These are phyloP conservation scores for Bocquillonia castaneifolia DNA, from an alignment of 441 rosid species.

Conservation along the genomic window DNA sequence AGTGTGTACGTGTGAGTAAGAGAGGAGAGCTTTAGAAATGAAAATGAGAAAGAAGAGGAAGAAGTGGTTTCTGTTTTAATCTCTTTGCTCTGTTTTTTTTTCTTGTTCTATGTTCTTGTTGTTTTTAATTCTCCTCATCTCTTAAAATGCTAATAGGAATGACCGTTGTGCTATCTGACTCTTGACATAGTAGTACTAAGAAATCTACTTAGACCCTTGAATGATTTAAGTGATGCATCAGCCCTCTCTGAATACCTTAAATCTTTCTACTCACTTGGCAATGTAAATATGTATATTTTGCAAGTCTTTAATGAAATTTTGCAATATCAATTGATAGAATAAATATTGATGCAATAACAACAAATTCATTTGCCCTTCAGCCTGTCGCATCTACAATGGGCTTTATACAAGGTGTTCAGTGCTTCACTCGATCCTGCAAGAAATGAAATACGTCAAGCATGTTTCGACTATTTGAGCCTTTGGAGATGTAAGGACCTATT, in stretches of 20 bases:
- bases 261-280: slow-evolving; percentile 79
- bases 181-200: slow-evolving; percentile 73
- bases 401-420: slow-evolving; percentile 72
- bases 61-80: too few relatives aligned
- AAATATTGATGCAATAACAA: background rate
- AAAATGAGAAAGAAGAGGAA: too few relatives aligned
- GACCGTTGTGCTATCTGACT: slow-evolving; percentile 85
- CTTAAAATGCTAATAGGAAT: too few relatives aligned
- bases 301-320: background rate
- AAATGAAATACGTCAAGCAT: slow-evolving; percentile 73
- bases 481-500: slow-evolving; percentile 65
- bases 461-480: slow-evolving; percentile 78
- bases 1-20: too few relatives aligned
- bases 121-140: too few relatives aligned
- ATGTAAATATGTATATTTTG: slow-evolving; percentile 43
- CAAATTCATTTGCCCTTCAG: slow-evolving; percentile 33
- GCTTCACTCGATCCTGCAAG: slow-evolving; percentile 68
- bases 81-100: too few relatives aligned
- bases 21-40: too few relatives aligned
- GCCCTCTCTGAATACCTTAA: slow-evolving; percentile 70
- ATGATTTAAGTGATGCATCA: slow-evolving; percentile 52
- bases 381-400: slow-evolving; percentile 79
- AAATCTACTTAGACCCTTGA: slow-evolving; percentile 63
- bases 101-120: too few relatives aligned
- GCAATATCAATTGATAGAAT: too few relatives aligned